Evolutionary conservation across 345 rosid species (phyloP).

Genomic region (Bretschneidera sinensis): DNA sequence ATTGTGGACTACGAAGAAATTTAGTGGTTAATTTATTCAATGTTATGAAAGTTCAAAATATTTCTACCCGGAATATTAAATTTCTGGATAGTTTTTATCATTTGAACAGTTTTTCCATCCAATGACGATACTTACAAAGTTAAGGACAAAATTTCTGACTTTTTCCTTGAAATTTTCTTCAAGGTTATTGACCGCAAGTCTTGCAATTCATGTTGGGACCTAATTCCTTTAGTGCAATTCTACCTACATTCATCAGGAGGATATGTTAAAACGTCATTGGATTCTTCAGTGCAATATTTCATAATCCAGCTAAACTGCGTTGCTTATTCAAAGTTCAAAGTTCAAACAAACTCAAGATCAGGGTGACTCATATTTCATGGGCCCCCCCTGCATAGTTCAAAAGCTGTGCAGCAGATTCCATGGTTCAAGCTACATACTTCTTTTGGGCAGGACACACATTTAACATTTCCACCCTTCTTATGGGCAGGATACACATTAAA

Average conservation of each 20-base stretch:
- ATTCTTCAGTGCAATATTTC: slow-evolving; percentile 4
- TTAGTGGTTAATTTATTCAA: no score
- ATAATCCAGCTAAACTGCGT: slow-evolving; percentile 5
- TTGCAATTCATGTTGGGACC: background rate
- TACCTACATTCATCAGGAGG: slow-evolving; percentile 12
- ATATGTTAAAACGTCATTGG: background rate
- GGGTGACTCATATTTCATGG: background rate
- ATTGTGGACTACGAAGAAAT: no score
- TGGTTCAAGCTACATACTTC: background rate
- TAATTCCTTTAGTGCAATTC: slow-evolving; percentile 10
- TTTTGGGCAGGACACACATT: background rate
- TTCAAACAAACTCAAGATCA: background rate
- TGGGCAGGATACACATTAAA: no score
- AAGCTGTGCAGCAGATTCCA: slow-evolving; percentile 7
- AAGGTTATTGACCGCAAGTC: slow-evolving; percentile 4
- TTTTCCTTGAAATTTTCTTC: background rate
- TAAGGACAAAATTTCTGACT: slow-evolving; percentile 4
- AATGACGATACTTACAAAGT: background rate
- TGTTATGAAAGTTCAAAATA: no score
- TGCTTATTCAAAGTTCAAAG: slow-evolving; percentile 17
- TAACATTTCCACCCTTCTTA: slow-evolving; percentile 6
- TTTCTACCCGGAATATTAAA: no score
- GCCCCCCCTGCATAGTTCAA: background rate
- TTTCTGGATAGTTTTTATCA: no score
- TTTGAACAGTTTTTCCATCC: no score